These are phyloP conservation scores for Endogone sp. DNA, from an alignment of 192 early-diverging fungal species.

Conservation along the genomic window DNA sequence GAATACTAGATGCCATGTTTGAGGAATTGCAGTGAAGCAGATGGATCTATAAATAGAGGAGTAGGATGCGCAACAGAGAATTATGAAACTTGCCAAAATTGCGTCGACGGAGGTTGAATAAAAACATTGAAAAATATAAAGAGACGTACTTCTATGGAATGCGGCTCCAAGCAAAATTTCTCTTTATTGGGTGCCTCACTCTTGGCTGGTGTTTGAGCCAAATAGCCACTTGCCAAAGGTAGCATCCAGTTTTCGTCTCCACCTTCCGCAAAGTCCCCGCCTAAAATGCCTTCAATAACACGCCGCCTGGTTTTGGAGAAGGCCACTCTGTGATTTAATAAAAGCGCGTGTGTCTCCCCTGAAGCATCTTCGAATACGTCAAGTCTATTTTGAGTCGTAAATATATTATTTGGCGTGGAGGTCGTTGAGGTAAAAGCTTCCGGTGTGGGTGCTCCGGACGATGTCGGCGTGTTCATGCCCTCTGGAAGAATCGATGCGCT, in stretches of 20 bases:
- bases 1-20: conserved; percentile 28
- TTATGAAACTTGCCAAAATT: too few relatives aligned
- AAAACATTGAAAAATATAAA: too few relatives aligned
- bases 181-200: conserved; percentile 38
- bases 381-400: conserved; percentile 6
- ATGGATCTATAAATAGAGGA: conserved; percentile 19
- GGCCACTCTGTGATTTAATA: conserved; percentile 48
- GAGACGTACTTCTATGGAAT: conserved; percentile 36
- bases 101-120: too few relatives aligned
- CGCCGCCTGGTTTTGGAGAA: conserved; percentile 32
- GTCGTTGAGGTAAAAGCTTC: not conserved
- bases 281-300: conserved; percentile 9
- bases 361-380: conserved; percentile 22
- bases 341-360: conserved; percentile 37
- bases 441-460: conserved; percentile 6
- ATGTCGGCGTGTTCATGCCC: not conserved
- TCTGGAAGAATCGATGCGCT: not conserved
- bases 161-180: conserved; percentile 33
- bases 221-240: conserved; percentile 45
- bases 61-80: not conserved
- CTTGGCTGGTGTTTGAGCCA: conserved; percentile 38
- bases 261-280: conserved; percentile 6
- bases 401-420: conserved; percentile 2
- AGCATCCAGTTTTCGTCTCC: conserved; percentile 31
- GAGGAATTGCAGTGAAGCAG: conserved; percentile 25